A percentile compares a stretch with the other conserved stretches of the same genome.
Evolutionary conservation across 1,284 basidiomycete species (phyloP).

Genomic region (Xerocomus amazonicus): DNA sequence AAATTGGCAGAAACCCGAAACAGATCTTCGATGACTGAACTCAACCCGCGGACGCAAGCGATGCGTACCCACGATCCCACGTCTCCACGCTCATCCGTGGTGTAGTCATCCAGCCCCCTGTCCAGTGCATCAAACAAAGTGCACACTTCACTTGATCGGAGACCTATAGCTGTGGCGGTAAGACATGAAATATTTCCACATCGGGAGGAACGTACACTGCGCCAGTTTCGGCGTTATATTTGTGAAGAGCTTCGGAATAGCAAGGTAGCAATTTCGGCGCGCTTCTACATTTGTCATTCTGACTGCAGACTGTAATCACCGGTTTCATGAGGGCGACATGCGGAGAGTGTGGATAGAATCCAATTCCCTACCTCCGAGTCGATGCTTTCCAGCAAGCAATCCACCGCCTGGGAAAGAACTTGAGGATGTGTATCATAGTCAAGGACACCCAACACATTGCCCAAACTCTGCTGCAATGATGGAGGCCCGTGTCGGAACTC

Average conservation of each 20-base stretch:
- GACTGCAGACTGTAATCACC: conserved; percentile 39
- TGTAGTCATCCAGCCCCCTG: conserved; percentile 82
- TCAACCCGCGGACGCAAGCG: conserved; percentile 64
- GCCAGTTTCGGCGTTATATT: conserved; percentile 44
- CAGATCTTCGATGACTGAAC: conserved; percentile 46
- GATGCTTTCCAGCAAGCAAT: conserved; percentile 59
- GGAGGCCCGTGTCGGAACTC: conserved; percentile 59
- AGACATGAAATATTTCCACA: conserved; percentile 15
- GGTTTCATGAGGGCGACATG: conserved; percentile 21
- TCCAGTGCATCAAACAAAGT: conserved; percentile 53
- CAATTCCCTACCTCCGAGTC: conserved; percentile 47
- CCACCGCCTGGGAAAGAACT: conserved; percentile 49
- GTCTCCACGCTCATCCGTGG: conserved; percentile 92
- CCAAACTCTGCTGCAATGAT: conserved; percentile 72
- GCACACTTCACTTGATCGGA: conserved; percentile 43
- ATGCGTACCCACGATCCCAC: conserved; percentile 96
- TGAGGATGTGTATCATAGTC: conserved; percentile 58
- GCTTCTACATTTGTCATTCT: conserved; percentile 58
- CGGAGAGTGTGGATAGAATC: conserved; percentile 18
- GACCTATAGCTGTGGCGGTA: conserved; percentile 35
- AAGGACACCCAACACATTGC: conserved; percentile 70
- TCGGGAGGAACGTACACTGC: conserved; percentile 40
- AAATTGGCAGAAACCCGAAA: conserved; percentile 42
- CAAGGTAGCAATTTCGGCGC: conserved; percentile 66
- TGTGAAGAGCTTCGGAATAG: conserved; percentile 57